Base-by-base conservation (phyloP, 257 asterid species). In the Solanum piurae region DNA sequence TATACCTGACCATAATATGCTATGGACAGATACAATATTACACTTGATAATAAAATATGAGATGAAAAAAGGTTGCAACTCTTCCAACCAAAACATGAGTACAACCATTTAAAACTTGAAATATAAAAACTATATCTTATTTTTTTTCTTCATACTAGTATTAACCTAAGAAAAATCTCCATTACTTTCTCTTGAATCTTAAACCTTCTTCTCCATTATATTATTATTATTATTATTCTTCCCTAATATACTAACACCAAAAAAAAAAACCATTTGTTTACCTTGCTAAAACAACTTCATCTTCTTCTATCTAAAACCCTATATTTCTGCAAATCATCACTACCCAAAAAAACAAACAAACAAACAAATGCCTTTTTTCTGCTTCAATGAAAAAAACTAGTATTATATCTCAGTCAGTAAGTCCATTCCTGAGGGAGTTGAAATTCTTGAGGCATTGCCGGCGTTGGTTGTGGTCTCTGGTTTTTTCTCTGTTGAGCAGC, bases 351-450 rank as follows among this genome's bases (percentile, higher is more conserved):
- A 62, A 85, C 68, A 76, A 40, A 40, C 13, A 58, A 62, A 85
- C 77, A 85, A 62, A 29, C 68, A 16, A 85, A 25, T 37, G 33
- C 21, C 31, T 1, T 27, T 66, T 38, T 36, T 0, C 74, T 40
- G 83, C 83, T 12, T 75, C 52, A 75, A 42, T 25, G 4, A 2
- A 16, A 64, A 74, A 66, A 1, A 40, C n/a, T 42, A 66, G 0
- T 33, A 49, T 4, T 20, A 12, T 49, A 29, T 49, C 20, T 10
- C 7, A 4, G 4, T 90, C 89, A 95, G 88, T 95, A 95, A 33
- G 98, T 94, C 98, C 98, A 95, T 72, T 95, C 98, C 38, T 90
- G 98, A 23, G 98, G 97, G n/a, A 95, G 97, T 87, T 93, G 87
- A 27, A 91, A 87, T 52, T 93, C 98, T 34, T 91, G 93, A 73